A percentile compares a stretch with the other conserved stretches of the same genome.
Evolutionary conservation across 257 asterid genomes (phyloP).

Genomic region (Ilex asprella): DNA sequence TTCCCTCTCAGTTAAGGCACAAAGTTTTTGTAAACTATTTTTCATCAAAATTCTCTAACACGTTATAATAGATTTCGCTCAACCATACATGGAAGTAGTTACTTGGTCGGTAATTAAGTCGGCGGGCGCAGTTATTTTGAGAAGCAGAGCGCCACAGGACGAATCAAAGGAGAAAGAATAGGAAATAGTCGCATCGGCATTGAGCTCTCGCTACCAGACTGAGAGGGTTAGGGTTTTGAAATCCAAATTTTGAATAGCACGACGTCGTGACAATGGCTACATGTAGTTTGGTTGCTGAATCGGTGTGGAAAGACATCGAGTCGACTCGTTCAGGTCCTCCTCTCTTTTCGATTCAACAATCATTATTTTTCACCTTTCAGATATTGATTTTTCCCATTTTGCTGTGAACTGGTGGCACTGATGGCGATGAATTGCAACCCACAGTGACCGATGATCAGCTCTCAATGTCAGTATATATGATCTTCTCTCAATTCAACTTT

Average conservation of each 20-base stretch:
- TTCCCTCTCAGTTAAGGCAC: no score
- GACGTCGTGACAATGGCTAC: constrained; percentile 37
- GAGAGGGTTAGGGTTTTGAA: no score
- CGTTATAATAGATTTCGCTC: no score
- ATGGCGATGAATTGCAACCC: constrained; percentile 10
- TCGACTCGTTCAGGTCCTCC: constrained; percentile 56
- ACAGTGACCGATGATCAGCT: constrained; percentile 88
- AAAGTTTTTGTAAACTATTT: no score
- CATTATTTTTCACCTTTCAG: neutral
- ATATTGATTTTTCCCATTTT: neutral
- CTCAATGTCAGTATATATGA: constrained; percentile 42
- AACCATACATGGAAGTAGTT: no score
- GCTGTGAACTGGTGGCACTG: neutral
- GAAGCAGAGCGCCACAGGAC: no score
- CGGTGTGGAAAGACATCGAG: constrained; percentile 65
- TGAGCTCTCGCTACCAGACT: no score
- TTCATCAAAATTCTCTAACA: no score
- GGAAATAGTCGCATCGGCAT: no score
- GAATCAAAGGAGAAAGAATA: no score
- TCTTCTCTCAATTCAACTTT: neutral
- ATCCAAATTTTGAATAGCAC: neutral
- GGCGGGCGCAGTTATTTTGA: no score
- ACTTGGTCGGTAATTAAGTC: no score
- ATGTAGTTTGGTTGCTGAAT: constrained; percentile 52
- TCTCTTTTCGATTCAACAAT: neutral